phyloP scores from a whole-genome alignment of 306 rosid genomes.

The Gillenia trifoliata region DNA sequence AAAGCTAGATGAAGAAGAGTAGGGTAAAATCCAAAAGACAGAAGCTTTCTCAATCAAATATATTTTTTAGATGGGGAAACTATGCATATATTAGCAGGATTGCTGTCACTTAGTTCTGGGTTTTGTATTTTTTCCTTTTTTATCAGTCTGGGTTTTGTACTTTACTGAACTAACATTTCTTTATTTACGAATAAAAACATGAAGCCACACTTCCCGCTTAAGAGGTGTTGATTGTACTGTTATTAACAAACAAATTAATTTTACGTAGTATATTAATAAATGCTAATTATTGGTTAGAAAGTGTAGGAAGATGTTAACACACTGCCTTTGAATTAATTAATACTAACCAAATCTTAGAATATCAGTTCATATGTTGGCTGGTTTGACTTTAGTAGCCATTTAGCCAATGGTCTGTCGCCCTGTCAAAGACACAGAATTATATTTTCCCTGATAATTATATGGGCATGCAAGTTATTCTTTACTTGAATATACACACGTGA shows the following conservation, averaged over 20 bases:
- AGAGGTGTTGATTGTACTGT: neutral
- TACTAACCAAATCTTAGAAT: neutral
- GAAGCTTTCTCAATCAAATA: neutral
- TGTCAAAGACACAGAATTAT: neutral
- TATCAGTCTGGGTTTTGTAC: too few relatives aligned
- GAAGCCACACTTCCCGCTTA: neutral
- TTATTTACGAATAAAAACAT: neutral
- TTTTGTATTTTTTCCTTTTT: too few relatives aligned
- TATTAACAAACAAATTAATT: neutral
- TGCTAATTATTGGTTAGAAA: neutral
- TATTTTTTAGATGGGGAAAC: neutral
- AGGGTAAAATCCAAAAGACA: neutral
- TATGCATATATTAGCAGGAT: neutral
- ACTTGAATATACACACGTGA: neutral
- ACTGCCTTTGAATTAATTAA: neutral
- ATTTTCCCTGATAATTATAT: neutral
- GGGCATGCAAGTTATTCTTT: neutral
- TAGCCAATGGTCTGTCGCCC: neutral
- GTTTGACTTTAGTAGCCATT: neutral
- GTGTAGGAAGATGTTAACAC: too few relatives aligned
- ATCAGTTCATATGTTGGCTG: constrained; percentile 3
- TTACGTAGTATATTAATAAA: neutral
- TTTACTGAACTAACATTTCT: neutral
- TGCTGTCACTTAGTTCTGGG: neutral
- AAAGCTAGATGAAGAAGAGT: neutral